phyloP scores from a whole-genome alignment of 495 filamentous ascomycete genomes.

The Podospora pseudopauciseta region DNA sequence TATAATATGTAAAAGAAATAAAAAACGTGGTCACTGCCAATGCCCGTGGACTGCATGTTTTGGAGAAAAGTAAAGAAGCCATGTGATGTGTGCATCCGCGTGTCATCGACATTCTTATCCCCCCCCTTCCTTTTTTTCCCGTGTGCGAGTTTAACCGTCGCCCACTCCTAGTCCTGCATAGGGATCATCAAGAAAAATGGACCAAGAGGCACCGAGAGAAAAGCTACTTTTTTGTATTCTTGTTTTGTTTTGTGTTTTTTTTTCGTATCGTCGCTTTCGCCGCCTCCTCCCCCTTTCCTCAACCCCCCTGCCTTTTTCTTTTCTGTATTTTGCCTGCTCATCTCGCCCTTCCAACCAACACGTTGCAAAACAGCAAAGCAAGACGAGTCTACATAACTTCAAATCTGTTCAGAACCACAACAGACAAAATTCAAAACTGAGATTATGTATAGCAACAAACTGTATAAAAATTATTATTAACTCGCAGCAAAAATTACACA shows the following conservation, averaged over 20 bases:
- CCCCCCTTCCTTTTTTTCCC: not conserved
- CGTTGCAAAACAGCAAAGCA: not conserved
- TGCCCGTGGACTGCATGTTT: not conserved
- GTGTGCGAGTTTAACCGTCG: not conserved
- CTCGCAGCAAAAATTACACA: not conserved
- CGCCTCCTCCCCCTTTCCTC: not conserved
- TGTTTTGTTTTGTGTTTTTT: not conserved
- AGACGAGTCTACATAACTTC: not conserved
- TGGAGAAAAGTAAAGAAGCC: not conserved
- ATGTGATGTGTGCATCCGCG: not conserved
- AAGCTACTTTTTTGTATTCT: too few species aligned
- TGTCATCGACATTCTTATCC: not conserved
- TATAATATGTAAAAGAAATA: not conserved
- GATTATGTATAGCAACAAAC: not conserved
- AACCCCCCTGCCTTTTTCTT: not conserved
- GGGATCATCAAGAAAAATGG: not conserved
- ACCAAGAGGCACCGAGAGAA: too few species aligned
- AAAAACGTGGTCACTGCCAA: not conserved
- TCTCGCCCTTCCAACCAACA: not conserved
- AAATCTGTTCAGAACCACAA: not conserved
- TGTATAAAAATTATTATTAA: not conserved
- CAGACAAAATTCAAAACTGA: not conserved
- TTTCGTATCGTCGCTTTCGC: not conserved
- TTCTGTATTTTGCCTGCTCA: not conserved
- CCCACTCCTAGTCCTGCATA: not conserved